Conservation (phyloP, 2,329 filamentous ascomycete species). For the Calonectria honghensis region DNA sequence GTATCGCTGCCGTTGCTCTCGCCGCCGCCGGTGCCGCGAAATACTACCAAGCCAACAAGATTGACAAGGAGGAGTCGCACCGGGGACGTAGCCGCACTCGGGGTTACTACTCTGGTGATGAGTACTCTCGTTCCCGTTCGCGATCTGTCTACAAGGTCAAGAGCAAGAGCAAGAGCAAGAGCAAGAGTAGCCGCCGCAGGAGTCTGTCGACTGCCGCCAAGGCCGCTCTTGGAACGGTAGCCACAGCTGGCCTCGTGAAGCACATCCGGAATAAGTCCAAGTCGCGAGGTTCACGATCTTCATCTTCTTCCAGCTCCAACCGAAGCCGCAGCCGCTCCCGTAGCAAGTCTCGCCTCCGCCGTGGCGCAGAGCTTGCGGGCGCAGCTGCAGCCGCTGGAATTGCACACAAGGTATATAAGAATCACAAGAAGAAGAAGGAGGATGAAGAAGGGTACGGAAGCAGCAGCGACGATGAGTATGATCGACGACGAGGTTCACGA, state of each 20-base stretch:
- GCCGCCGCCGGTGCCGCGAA: conserved; percentile 80
- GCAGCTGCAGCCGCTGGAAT: conserved; percentile 77
- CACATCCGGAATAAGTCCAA: conserved; percentile 74
- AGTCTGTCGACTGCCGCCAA: conserved; percentile 72
- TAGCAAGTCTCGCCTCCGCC: conserved; percentile 68
- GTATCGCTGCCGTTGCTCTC: conserved; percentile 77
- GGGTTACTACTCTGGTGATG: conserved; percentile 63
- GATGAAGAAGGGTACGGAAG: conserved; percentile 54
- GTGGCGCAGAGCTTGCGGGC: conserved; percentile 77
- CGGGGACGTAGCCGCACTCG: conserved; percentile 74
- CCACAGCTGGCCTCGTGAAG: conserved; percentile 75
- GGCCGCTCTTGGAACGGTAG: conserved; percentile 74
- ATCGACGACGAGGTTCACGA: conserved; percentile 60
- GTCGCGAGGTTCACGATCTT: conserved; percentile 49
- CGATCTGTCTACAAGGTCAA: conserved; percentile 53
- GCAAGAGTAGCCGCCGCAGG: conserved; percentile 62
- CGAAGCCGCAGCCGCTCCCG: conserved; percentile 53
- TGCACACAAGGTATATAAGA: conserved; percentile 77
- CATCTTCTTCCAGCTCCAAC: conserved; percentile 43
- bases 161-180: conserved; percentile 46
- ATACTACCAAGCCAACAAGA: conserved; percentile 76
- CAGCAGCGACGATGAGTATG: conserved; percentile 61
- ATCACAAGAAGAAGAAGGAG: conserved; percentile 73
- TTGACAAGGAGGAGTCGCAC: conserved; percentile 74
- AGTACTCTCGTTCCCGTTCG: conserved; percentile 67